Percentiles rank a stretch among this genome's conserved stretches.
These are phyloP conservation scores for Penicillium cataractarum DNA, from an alignment of 495 filamentous ascomycete genomes.

Conservation along the genomic window DNA sequence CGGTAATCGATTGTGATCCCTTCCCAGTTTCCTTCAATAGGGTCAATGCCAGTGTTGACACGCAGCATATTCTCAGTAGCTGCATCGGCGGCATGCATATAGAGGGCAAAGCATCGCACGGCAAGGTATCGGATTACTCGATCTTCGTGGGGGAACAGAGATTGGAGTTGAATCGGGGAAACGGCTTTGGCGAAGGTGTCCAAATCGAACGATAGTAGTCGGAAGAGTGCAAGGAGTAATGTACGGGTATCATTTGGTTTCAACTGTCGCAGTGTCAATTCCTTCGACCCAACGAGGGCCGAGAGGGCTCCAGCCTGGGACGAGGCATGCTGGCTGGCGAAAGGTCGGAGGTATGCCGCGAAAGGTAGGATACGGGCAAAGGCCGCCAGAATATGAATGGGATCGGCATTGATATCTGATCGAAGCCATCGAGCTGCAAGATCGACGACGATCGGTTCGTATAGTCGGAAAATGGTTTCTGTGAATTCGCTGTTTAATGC, in stretches of 20 bases:
- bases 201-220: conserved; percentile 75
- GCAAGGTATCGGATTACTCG: conserved; percentile 75
- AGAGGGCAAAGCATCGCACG: conserved; percentile 74
- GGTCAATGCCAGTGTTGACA: conserved; percentile 61
- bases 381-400: conserved; percentile 62
- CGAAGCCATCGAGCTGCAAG: conserved; percentile 75
- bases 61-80: conserved; percentile 71
- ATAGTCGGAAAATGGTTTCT: conserved; percentile 67
- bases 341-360: conserved; percentile 66
- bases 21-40: conserved; percentile 73
- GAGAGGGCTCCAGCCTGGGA: conserved; percentile 47
- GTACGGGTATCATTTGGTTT: conserved; percentile 38
- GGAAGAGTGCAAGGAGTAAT: conserved; percentile 69
- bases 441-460: conserved; percentile 75
- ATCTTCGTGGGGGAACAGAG: conserved; percentile 64
- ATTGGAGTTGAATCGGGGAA: conserved; percentile 66
- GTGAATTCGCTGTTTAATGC: conserved; percentile 69
- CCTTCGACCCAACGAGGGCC: conserved; percentile 42
- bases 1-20: conserved; percentile 78
- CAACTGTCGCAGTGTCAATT: conserved; percentile 42
- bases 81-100: conserved; percentile 78
- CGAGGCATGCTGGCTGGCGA: conserved; percentile 50
- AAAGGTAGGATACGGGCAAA: conserved; percentile 81
- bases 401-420: conserved; percentile 46
- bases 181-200: conserved; percentile 63